Evolutionary conservation across 768 basidiomycete species (phyloP).

Genomic region (Podaxis sp.): DNA sequence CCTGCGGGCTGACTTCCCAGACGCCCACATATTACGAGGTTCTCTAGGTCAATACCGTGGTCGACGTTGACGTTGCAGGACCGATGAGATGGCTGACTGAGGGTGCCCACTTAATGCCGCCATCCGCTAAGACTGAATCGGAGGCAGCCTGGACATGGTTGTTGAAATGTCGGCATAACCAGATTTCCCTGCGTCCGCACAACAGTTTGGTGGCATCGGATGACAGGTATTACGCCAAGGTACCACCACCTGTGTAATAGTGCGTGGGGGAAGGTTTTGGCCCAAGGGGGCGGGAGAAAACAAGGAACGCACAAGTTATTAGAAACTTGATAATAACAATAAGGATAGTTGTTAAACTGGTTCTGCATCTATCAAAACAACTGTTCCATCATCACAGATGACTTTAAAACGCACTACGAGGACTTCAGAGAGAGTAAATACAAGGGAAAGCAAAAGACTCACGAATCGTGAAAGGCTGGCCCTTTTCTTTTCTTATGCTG

Average conservation of each 20-base stretch:
- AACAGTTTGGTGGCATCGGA: too few species aligned
- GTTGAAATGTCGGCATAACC: too few species aligned
- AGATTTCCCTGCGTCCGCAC: too few species aligned
- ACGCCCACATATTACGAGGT: not conserved
- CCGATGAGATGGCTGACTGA: too few species aligned
- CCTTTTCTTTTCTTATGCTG: slow-evolving; percentile 76
- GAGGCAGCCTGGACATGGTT: too few species aligned
- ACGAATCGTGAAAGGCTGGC: slow-evolving; percentile 68
- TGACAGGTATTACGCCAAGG: too few species aligned
- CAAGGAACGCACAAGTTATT: not conserved
- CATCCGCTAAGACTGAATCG: not conserved
- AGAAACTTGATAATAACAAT: slow-evolving; percentile 5
- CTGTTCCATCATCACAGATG: slow-evolving; percentile 59
- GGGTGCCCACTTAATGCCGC: not conserved
- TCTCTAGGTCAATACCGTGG: not conserved
- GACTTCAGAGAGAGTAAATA: not conserved
- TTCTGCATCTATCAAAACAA: slow-evolving; percentile 41
- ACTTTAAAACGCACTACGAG: slow-evolving; percentile 63
- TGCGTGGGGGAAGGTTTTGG: not conserved
- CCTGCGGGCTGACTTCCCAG: not conserved
- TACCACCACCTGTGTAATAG: not conserved
- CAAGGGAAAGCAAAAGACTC: slow-evolving; percentile 28
- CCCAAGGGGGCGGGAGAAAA: not conserved
- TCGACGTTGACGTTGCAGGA: not conserved
- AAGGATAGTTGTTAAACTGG: slow-evolving; percentile 23